Evolutionary conservation across 78 protist species (phyloP), one percentile per base, ranked within the genome.

Genomic region (Dictyostelium intermedium): DNA sequence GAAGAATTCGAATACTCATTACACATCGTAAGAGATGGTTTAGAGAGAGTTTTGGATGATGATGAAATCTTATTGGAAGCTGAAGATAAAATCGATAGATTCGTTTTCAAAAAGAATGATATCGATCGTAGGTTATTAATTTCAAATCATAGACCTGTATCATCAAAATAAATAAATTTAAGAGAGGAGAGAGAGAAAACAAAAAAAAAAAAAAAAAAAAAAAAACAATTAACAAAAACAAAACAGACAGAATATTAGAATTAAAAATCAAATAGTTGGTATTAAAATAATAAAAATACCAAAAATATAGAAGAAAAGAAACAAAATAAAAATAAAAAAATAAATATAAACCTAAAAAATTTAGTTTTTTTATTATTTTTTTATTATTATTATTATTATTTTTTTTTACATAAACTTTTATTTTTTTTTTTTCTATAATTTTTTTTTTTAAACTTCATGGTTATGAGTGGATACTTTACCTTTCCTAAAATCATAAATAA

Each of bases 41-140:
- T 89, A 10, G 94, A 89, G 72, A 83, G 94, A 66, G 87, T 80
- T 11, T 50, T 89, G 23, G 94, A 89, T 27, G 94, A 89, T 50
- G 94, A 89, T 27, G 94, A 89, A 80, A 35, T 80, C 11, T 45
- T 89, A 27, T 50, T 89, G 16, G 87, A 89, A 70, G 85, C 94
- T 27, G 94, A 89, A 47, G 94, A 89, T 66, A 89, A 89, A 81
- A 80, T 89, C 23, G 94, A 89, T 47, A 78, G 94, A 89, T 89
- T 89, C 63, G 87, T 89, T 25, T 89, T 89, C 30, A 89, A 89
- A 35, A 35, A 76, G 16, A 53, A 61, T 35, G 87, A 89, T 13
- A 37, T 87, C 32, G 94, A 89, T 50, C 69, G 94, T 63, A 78
- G 69, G 70, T 80, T 61, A 63, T 79, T 89, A n/a, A 60, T 89